A percentile compares a stretch with the other conserved stretches of the same genome.
phyloP scores from a whole-genome alignment of 148 eudicot species.

The Vaccinium macrocarpon region DNA sequence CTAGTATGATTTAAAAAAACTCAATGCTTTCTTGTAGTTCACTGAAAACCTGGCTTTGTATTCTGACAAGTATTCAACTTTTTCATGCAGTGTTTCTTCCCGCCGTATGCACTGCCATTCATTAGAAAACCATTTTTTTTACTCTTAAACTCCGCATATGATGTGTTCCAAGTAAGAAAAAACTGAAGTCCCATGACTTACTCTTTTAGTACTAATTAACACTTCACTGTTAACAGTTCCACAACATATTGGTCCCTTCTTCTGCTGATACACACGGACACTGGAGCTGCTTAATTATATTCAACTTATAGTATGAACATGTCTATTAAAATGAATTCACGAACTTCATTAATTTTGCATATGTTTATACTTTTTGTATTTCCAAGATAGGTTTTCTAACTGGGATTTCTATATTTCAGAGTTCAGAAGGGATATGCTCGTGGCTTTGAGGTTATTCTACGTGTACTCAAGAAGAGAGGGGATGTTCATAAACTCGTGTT shows the following conservation, averaged over 20 bases:
- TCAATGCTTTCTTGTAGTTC: not conserved
- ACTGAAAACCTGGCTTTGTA: not conserved
- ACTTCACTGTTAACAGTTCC: slow-evolving; percentile 43
- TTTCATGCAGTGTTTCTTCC: slow-evolving; percentile 81
- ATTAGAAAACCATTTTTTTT: slow-evolving; percentile 70
- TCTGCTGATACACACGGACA: slow-evolving; percentile 58
- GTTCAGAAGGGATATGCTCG: slow-evolving; percentile 67
- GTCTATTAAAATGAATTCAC: not conserved
- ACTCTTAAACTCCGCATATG: slow-evolving; percentile 85
- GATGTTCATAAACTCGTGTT: slow-evolving; percentile 87
- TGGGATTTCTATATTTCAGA: slow-evolving; percentile 32
- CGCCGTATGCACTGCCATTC: slow-evolving; percentile 66
- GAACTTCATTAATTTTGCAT: not conserved
- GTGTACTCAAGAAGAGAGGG: slow-evolving; percentile 61
- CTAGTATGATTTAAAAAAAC: slow-evolving; percentile 41
- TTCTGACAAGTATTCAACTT: slow-evolving; percentile 18
- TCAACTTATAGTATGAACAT: not conserved
- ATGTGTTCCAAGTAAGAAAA: slow-evolving; percentile 73
- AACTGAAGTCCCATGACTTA: not conserved
- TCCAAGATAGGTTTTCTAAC: not conserved
- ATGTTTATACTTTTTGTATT: not conserved
- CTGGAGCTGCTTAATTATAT: slow-evolving; percentile 38
- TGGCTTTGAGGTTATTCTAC: slow-evolving; percentile 50
- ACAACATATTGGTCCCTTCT: slow-evolving; percentile 78
- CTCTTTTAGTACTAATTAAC: not conserved